Evolutionary conservation across 768 basidiomycete species (phyloP), one percentile per base, ranked within the genome.

Genomic region (Phlebiopsis gigantea): DNA sequence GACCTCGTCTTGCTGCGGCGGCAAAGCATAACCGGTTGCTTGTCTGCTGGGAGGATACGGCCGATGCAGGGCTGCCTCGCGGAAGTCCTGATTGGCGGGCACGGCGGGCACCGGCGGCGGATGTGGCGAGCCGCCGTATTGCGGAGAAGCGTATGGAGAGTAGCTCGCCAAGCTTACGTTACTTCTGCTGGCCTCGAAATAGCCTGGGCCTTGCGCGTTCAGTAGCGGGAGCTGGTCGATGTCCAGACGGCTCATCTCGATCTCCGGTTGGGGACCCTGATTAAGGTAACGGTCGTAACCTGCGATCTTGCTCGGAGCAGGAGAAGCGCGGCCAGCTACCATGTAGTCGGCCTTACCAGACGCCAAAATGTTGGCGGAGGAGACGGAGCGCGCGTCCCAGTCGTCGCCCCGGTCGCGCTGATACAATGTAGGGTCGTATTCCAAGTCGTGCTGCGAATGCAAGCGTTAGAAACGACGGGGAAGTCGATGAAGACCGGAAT

Each of bases 381-480:
- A 78, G 61, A 93, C 76, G 0, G 90, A 93, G 7, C 85, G 83
- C 45, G 79, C 77, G 62, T 97, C 94, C 92, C 90, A 96, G 63
- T 95, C 92, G 69, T 96, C 91, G 53, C 90, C 91, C 58, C 88
- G 78, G 66, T 93, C 91, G 15, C 89, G 83, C 62, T 78, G 80
- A 64, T 93, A 93, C 19, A 89, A 71, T 6, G 70, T 75, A n/a
- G 87, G 89, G 64, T 93, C 91, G 66, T 90, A 92, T 68, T 87
- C 90, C 46, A 93, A 76, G 59, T 93, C 88, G 61, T 73, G 75
- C 80, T 87, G 55, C 1, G 57, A 41, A 22, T 10, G 2, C 19
- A 46, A 46, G 12, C 60, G 56, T 61, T 39, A 41, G 12, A 24
- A 25, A 17, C 25, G 44, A 26, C 31, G 21, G 14, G 5, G n/a